phyloP scores from a whole-genome alignment of 169 alveolate genomes.

The Eimeria mitis region DNA sequence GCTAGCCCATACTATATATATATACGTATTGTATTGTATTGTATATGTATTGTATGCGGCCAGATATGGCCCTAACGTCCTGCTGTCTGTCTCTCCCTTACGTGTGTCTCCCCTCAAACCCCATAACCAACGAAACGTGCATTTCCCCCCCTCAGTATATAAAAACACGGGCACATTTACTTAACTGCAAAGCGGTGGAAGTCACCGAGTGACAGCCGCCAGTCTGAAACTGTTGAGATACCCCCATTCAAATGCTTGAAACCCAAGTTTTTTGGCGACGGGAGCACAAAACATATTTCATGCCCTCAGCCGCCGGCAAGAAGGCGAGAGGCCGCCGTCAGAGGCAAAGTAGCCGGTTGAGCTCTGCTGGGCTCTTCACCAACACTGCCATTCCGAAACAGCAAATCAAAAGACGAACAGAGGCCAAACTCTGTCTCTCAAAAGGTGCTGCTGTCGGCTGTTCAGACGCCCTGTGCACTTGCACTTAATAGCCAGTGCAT shows the following conservation, averaged over 20 bases:
- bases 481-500: background rate
- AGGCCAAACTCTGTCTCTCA: background rate
- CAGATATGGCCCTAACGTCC: background rate
- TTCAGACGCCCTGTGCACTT: background rate
- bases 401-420: background rate
- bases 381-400: background rate
- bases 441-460: background rate
- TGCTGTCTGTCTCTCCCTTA: background rate
- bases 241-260: constrained; percentile 11
- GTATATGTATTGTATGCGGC: background rate
- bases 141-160: background rate
- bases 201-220: background rate
- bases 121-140: background rate
- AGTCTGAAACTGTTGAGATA: background rate
- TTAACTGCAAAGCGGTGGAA: background rate
- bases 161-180: background rate
- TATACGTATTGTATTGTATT: background rate
- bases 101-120: background rate
- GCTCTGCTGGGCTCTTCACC: background rate
- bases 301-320: constrained; percentile 18
- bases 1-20: background rate
- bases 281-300: background rate
- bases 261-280: background rate
- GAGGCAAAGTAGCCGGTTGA: background rate
- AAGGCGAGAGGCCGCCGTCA: background rate